A percentile compares a stretch with the other conserved stretches of the same genome.
These are phyloP conservation scores for Exophiala sideris DNA, from an alignment of 2,329 filamentous ascomycete species.

Conservation along the genomic window DNA sequence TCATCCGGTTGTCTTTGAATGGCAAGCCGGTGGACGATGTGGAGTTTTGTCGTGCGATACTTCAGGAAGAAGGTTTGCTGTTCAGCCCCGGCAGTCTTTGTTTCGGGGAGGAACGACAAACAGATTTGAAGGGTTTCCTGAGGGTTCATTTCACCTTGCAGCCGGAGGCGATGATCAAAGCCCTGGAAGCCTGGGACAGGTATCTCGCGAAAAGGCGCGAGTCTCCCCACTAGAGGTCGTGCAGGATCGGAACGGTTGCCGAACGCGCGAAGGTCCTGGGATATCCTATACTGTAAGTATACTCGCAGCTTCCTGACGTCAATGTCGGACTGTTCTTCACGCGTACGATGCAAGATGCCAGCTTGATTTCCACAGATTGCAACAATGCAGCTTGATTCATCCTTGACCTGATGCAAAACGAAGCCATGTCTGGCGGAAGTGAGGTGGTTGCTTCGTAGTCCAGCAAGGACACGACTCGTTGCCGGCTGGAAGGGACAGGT, in stretches of 20 bases:
- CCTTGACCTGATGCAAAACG: too few relatives aligned
- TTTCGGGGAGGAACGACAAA: conserved; percentile 55
- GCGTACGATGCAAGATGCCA: neutral
- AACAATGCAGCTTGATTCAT: neutral
- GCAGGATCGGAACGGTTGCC: too few relatives aligned
- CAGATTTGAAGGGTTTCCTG: conserved; percentile 21
- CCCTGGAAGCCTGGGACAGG: conserved; percentile 10
- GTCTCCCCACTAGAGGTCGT: neutral
- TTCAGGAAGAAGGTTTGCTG: conserved; percentile 68
- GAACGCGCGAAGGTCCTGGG: too few relatives aligned
- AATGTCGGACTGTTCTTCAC: neutral
- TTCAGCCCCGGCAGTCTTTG: conserved; percentile 69
- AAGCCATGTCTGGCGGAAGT: too few relatives aligned
- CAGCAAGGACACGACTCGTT: too few relatives aligned
- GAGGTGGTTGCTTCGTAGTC: too few relatives aligned
- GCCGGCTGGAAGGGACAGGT: too few relatives aligned
- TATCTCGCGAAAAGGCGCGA: conserved; percentile 13
- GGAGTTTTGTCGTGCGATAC: conserved; percentile 65
- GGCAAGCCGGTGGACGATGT: conserved; percentile 66
- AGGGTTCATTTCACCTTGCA: conserved; percentile 20
- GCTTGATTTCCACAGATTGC: too few relatives aligned
- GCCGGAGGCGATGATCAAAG: conserved; percentile 13
- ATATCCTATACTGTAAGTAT: neutral
- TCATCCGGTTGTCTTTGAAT: conserved; percentile 62
- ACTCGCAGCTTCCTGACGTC: neutral